A percentile compares a stretch with the other conserved stretches of the same genome.
Conservation (phyloP, 2,329 filamentous ascomycete genomes). For the Stagonosporopsis tanaceti region DNA sequence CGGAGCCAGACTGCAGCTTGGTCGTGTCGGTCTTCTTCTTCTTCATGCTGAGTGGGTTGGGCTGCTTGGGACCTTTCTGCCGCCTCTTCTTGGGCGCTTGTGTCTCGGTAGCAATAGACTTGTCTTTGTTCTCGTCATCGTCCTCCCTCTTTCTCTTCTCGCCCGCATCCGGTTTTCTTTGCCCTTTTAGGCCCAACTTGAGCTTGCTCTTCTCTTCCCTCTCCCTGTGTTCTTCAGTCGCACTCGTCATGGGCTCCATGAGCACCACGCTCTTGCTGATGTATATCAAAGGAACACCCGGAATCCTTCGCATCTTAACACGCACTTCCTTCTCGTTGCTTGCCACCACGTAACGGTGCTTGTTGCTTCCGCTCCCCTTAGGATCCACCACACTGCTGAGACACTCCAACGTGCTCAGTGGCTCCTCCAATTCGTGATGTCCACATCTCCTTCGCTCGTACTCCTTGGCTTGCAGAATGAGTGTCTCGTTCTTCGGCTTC, state of each 20-base stretch:
- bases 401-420: constrained; percentile 74
- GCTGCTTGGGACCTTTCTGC: constrained; percentile 69
- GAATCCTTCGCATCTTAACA: constrained; percentile 69
- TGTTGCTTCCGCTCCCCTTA: constrained; percentile 74
- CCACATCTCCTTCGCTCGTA: constrained; percentile 80
- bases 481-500: constrained; percentile 61
- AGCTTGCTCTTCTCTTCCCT: constrained; percentile 79
- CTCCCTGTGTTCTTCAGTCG: constrained; percentile 69
- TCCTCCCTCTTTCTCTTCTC: constrained; percentile 52
- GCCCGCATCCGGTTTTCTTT: constrained; percentile 36
- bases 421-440: constrained; percentile 77
- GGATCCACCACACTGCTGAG: constrained; percentile 79
- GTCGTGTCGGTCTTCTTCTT: constrained; percentile 65
- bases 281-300: constrained; percentile 79
- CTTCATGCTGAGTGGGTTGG: constrained; percentile 75
- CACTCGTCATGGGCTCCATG: constrained; percentile 77
- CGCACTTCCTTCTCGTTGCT: constrained; percentile 73
- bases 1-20: constrained; percentile 14
- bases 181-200: constrained; percentile 69
- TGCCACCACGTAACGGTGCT: constrained; percentile 80
- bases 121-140: constrained; percentile 57
- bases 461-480: constrained; percentile 77
- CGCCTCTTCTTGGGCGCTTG: constrained; percentile 59
- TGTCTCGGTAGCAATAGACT: constrained; percentile 31
- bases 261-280: constrained; percentile 82